Base-by-base conservation (phyloP, 169 alveolate genomes). In the Blepharisma undulans region DNA sequence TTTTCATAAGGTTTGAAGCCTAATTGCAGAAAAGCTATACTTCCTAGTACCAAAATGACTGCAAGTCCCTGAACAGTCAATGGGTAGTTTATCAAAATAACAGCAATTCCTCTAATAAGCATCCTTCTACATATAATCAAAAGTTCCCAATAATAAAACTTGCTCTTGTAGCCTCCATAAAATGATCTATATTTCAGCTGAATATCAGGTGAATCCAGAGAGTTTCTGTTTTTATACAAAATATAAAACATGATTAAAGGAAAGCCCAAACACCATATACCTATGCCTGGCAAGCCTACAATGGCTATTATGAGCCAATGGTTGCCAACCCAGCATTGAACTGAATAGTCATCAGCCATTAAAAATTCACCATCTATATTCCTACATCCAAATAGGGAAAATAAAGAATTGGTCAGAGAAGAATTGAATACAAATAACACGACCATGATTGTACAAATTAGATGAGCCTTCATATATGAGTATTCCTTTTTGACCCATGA, bases 141-240 rank as follows among this genome's bases (percentile, higher is more conserved):
- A n/a, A 34, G 36, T 8, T 84, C 89, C 89, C 89, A 84, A 59
- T 84, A 84, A 7, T 25, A 84, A 60, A 84, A 84, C 77, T 8
- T 33, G 8, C 30, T 22, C 36, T 32, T 84, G 30, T 84, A 84
- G 7, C 89, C 89, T 5, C 27, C 77, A 32, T 32, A 84, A 25
- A 84, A 33, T 3, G 30, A 25, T 18, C 36, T 60, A 30, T 34
- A 84, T 33, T 60, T 84, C 22, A 84, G 7, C 34, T 79, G 29
- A 32, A 48, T 48, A 14, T 84, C 77, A 25, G 33, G 27, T 16
- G 22, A 22, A 48, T 84, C 77, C 14, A 84, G 25, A 1, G 48
- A 27, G 77, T 84, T 2, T 33, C 30, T 48, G 33, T 59, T 84
- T 25, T 84, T 32, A 59, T 36, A 84, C 21, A 84, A 25, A 48